phyloP scores from a whole-genome alignment of 768 basidiomycete genomes.

The Phlegmacium glaucopus region DNA sequence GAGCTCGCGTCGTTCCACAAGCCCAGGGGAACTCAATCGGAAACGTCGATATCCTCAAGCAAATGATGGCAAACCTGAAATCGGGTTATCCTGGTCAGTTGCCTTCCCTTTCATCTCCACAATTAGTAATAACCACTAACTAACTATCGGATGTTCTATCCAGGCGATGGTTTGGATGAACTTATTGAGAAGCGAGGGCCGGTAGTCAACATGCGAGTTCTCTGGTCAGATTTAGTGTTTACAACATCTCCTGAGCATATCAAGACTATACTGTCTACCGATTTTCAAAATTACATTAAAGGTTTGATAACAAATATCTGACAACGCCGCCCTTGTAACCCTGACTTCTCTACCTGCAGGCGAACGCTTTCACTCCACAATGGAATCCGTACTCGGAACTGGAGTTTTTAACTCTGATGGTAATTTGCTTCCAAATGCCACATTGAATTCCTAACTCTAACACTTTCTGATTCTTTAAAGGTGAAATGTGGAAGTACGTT shows the following conservation, averaged over 20 bases:
- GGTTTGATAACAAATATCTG: constrained; percentile 28
- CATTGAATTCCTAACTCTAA: neutral
- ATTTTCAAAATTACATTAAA: constrained; percentile 60
- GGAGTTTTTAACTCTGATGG: constrained; percentile 74
- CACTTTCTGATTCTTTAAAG: constrained; percentile 8
- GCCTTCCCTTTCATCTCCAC: neutral
- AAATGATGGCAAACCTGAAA: constrained; percentile 32
- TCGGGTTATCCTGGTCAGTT: constrained; percentile 49
- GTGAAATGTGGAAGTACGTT: constrained; percentile 37
- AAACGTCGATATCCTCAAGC: constrained; percentile 41
- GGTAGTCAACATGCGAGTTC: constrained; percentile 39
- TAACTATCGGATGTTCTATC: neutral
- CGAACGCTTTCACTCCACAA: constrained; percentile 37
- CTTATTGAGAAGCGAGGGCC: constrained; percentile 34
- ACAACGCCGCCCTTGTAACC: neutral
- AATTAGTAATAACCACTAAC: neutral
- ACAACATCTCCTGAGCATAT: constrained; percentile 53
- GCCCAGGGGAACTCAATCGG: constrained; percentile 37
- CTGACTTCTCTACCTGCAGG: constrained; percentile 26
- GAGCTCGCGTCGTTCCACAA: constrained; percentile 41
- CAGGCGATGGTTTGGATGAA: constrained; percentile 43
- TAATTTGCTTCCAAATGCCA: constrained; percentile 9
- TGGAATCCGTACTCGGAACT: constrained; percentile 51
- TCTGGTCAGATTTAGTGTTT: constrained; percentile 44
- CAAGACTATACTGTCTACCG: constrained; percentile 52